Percentiles rank a stretch among this genome's conserved stretches.
phyloP scores from a whole-genome alignment of 2,329 filamentous ascomycete species.

The Colletotrichum chlorophyti region DNA sequence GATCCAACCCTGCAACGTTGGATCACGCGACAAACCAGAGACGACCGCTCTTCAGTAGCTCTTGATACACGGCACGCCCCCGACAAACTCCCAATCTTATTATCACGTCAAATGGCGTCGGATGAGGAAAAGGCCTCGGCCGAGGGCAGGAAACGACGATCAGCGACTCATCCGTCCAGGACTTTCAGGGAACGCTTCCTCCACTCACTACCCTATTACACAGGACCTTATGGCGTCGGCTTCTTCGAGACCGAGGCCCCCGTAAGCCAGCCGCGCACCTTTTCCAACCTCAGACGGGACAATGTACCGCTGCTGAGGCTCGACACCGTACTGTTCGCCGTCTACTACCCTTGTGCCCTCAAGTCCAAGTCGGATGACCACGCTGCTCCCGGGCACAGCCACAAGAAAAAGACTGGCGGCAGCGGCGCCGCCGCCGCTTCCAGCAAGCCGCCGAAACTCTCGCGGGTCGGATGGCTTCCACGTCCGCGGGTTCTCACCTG shows the following conservation, averaged over 20 bases:
- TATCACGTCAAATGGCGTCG: not conserved
- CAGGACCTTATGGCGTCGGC: constrained; percentile 72
- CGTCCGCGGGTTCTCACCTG: constrained; percentile 61
- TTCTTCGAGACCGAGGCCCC: constrained; percentile 73
- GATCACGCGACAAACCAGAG: no score
- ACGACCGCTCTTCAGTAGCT: no score
- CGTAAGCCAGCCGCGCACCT: constrained; percentile 46
- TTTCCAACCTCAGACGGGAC: constrained; percentile 48
- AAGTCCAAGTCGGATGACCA: constrained; percentile 37
- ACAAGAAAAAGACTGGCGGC: not conserved
- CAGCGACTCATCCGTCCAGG: constrained; percentile 37
- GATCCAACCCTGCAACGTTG: no score
- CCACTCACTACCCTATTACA: constrained; percentile 63
- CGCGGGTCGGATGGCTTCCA: constrained; percentile 67
- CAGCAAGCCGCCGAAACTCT: constrained; percentile 46
- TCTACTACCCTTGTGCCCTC: constrained; percentile 69
- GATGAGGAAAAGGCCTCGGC: not conserved
- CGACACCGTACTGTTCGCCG: constrained; percentile 66
- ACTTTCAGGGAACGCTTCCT: constrained; percentile 46
- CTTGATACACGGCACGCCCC: not conserved
- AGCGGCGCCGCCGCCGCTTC: no score
- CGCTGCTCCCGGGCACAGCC: not conserved
- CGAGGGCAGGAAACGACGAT: constrained; percentile 8
- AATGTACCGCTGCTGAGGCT: constrained; percentile 47
- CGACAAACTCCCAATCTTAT: not conserved